phyloP scores from a whole-genome alignment of 2,329 filamentous ascomycete genomes.

The Scedosporium aurantiacum region DNA sequence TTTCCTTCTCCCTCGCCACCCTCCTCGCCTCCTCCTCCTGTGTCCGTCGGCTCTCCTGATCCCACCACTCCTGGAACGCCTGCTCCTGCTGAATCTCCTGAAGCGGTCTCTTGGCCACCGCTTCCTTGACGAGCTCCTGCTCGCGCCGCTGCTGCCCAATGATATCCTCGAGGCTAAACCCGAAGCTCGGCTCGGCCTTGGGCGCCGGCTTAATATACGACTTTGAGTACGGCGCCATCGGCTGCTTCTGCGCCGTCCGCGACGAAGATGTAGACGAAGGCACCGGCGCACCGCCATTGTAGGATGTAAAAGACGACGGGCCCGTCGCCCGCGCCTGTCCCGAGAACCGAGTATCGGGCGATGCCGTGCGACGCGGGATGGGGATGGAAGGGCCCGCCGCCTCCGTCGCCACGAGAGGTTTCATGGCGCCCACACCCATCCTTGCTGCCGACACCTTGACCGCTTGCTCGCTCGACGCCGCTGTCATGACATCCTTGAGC shows the following conservation, averaged over 20 bases:
- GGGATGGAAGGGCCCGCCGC: conserved; percentile 21
- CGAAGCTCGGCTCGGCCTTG: conserved; percentile 51
- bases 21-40: conserved; percentile 48
- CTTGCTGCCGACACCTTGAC: conserved; percentile 13
- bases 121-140: conserved; percentile 71
- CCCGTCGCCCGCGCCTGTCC: conserved; percentile 36
- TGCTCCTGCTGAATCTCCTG: conserved; percentile 96
- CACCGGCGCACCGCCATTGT: conserved; percentile 9
- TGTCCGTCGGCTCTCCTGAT: conserved; percentile 65
- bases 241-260: conserved; percentile 23
- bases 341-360: conserved; percentile 51
- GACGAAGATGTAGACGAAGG: conserved; percentile 17
- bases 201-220: conserved; percentile 46
- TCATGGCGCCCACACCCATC: conserved; percentile 18
- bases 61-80: conserved; percentile 95
- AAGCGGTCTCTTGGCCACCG: conserved; percentile 75
- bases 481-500: conserved; percentile 34
- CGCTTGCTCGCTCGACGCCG: conserved; percentile 14
- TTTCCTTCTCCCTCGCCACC: conserved; percentile 29
- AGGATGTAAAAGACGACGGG: not conserved
- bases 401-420: conserved; percentile 33
- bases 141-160: conserved; percentile 78
- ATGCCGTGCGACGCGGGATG: conserved; percentile 38
- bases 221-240: conserved; percentile 47
- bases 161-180: conserved; percentile 76